Evolutionary conservation across 2,329 filamentous ascomycete genomes (phyloP).

Genomic region (Eurotiales sp.): DNA sequence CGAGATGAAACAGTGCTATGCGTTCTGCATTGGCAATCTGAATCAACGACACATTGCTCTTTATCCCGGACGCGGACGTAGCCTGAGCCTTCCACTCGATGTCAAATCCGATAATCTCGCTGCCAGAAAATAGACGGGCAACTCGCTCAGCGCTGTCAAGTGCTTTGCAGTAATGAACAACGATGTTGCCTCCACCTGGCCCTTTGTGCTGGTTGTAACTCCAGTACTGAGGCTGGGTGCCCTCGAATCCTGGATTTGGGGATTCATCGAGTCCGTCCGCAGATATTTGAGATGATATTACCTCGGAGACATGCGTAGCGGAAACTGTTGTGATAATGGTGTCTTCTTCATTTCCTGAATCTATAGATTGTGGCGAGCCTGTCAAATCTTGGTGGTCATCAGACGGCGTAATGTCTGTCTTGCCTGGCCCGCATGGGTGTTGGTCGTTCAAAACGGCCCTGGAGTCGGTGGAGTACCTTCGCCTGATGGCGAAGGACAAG

Average conservation of each 20-base stretch:
- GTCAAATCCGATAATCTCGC: conserved; percentile 79
- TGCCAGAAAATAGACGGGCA: conserved; percentile 61
- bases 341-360: neutral
- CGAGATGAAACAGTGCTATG: conserved; percentile 78
- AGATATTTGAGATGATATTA: conserved; percentile 3
- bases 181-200: conserved; percentile 52
- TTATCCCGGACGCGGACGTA: conserved; percentile 47
- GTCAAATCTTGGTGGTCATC: neutral
- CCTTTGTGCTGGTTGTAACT: conserved; percentile 42
- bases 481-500: neutral
- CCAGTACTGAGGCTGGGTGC: conserved; percentile 25
- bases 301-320: neutral
- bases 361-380: neutral
- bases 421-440: conserved; percentile 1
- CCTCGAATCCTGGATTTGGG: neutral
- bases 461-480: conserved; percentile 8
- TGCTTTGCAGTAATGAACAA: conserved; percentile 73
- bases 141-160: conserved; percentile 64
- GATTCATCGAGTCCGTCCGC: neutral
- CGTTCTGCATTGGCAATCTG: conserved; percentile 75
- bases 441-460: conserved; percentile 2
- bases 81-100: conserved; percentile 72
- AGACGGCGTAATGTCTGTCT: neutral
- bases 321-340: neutral
- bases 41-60: conserved; percentile 72